Evolutionary conservation across 1,139 yeast genomes (phyloP), one percentile per base, ranked within the genome.

Genomic region (Petasospora fabianii): DNA sequence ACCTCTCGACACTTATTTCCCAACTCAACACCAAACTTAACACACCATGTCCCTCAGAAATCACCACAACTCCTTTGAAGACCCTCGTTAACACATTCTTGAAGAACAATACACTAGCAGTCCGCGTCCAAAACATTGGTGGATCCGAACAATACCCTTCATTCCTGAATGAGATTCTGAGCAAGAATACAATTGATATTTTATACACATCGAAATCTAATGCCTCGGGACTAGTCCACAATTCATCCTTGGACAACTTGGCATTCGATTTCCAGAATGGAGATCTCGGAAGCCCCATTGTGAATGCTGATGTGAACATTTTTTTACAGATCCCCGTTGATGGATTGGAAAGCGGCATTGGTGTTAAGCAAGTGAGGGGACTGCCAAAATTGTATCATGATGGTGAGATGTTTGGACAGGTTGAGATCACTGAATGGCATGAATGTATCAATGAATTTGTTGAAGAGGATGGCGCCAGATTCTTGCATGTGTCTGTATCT

Each of bases 351-450:
- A 38, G 47, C 4, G 40, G 38, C 4, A 4, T 61, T 6, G 35
- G 44, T 5, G 54, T 66, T 2, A 38, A 52, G 13, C 48, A 50
- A 12, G 52, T 66, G 1, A 60, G 59, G 41, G 71, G 72, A 1
- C 31, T 52, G 4, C 59, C 69, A 7, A 50, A 53, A 28, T 46
- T 68, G 18, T 58, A 45, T 31, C 66, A 65, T 41, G 44, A 58
- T 10, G 60, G 49, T 4, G 38, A 39, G 5, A 59, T 58, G 38
- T 66, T 67, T 47, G 56, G 66, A 5, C 52, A 61, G 12, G 51
- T 66, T 19, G 60, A 61, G 3, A 50, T 67, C 47, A 43, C 44
- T 5, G 58, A 56, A 8, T 68, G 73, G 73, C 60, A 56, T 16
- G 46, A 48, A 12, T 61, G 71, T 4, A 40, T 47, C 1, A 65